Base-by-base conservation (phyloP, 2,329 filamentous ascomycete species). In the Bimuria novae-zelandiae region DNA sequence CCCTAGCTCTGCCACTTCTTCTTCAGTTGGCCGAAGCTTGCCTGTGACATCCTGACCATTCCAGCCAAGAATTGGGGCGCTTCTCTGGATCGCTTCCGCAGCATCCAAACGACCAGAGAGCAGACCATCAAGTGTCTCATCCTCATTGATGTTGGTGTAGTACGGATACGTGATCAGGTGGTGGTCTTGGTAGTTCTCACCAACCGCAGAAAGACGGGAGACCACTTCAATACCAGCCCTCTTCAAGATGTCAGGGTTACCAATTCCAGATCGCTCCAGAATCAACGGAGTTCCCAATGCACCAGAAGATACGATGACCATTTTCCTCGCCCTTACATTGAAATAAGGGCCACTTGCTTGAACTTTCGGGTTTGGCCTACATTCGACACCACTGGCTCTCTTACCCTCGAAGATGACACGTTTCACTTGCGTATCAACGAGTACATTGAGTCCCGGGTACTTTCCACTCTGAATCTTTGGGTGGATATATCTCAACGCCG, bases 391-490 rank as follows among this genome's bases (percentile, higher is more conserved):
- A 0, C 78, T 74, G 3, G 86, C 86, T 25, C 42, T 45, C 8
- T 22, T 14, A 33, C 75, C 83, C 40, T 82, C 76, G 44, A 86
- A 82, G 4, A 86, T 51, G 0, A 87, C 77, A 2, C 78, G 79
- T 1, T 79, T 71, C 0, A 88, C 84, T 51, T 81, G 81, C 2
- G 80, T 78, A 59, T 86, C 78, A 0, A 80, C 74, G 0, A 88
- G 73, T 4, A 88, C 75, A 51, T 87, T 82, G 1, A 88, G 77
- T 51, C 86, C 86, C 0, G 82, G 78, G 41, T 84, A 77, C 2
- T 79, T 70, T 1, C 77, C 77, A 50, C 75, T 73, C 46, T 79
- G 71, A 0, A 84, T 67, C 32, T 79, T 74, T 0, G 81, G 80
- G 56, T 84, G 82, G 7, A 86, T 59, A 53, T 84, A 86, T 12